Evolutionary conservation across 2,329 filamentous ascomycete genomes (phyloP).

Genomic region (Phialophora expanda): DNA sequence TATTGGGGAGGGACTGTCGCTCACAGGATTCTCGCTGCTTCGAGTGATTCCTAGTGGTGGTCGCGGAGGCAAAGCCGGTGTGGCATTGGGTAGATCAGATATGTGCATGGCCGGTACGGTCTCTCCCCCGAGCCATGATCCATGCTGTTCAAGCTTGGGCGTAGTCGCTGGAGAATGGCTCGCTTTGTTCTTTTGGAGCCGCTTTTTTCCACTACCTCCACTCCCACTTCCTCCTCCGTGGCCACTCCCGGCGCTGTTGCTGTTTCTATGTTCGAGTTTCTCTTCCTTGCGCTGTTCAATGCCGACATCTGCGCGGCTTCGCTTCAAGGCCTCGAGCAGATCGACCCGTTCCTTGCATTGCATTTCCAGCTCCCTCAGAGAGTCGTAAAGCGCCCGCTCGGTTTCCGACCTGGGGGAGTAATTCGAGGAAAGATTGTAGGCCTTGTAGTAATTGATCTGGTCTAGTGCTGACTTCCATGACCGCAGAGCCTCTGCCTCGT

Average conservation of each 20-base stretch:
- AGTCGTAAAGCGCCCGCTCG: slow-evolving; percentile 80
- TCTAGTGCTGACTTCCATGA: slow-evolving; percentile 90
- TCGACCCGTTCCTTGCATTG: slow-evolving; percentile 95
- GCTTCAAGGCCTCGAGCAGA: slow-evolving; percentile 77
- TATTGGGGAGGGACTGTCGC: slow-evolving; percentile 16
- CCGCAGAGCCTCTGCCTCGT: slow-evolving; percentile 86
- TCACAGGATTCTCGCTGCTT: slow-evolving; percentile 41
- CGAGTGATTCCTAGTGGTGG: slow-evolving; percentile 49
- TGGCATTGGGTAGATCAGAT: slow-evolving; percentile 76
- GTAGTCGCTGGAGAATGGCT: slow-evolving; percentile 29
- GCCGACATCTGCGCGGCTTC: slow-evolving; percentile 59
- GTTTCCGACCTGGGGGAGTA: slow-evolving; percentile 78
- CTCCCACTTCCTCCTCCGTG: slow-evolving; percentile 7
- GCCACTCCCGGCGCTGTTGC: slow-evolving; percentile 8
- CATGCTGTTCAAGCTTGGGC: slow-evolving; percentile 22
- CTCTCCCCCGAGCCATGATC: slow-evolving; percentile 74
- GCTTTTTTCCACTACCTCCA: slow-evolving; percentile 27
- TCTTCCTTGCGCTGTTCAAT: slow-evolving; percentile 33
- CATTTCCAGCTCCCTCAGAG: slow-evolving; percentile 78
- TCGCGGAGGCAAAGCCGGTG: slow-evolving; percentile 63
- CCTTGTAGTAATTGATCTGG: slow-evolving; percentile 84
- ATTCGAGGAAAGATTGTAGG: slow-evolving; percentile 71
- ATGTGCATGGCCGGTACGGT: slow-evolving; percentile 83
- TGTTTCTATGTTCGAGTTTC: slow-evolving; percentile 27
- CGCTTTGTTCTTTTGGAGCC: slow-evolving; percentile 37